Conservation (phyloP, 257 asterid genomes). For the Scutellaria baicalensis region DNA sequence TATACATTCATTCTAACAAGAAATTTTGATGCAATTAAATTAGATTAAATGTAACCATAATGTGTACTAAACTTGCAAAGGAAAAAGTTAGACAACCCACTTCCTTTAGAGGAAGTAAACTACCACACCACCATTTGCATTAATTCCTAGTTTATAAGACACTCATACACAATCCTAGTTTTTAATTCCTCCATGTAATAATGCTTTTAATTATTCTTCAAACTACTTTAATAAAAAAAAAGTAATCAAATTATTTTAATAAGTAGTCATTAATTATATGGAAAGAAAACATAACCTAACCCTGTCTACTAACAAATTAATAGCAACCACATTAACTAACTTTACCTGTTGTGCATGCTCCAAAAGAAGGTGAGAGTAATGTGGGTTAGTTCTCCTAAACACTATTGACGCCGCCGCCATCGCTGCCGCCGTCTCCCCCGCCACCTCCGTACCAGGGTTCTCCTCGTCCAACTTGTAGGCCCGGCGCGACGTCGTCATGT, state of each 20-base stretch:
- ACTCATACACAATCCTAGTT: constrained; percentile 1
- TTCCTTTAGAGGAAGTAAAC: not conserved
- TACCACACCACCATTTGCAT: not conserved
- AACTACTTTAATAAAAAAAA: not conserved
- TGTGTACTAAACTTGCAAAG: not conserved
- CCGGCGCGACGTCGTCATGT: constrained; percentile 65
- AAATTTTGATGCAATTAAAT: not conserved
- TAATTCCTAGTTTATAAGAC: not conserved
- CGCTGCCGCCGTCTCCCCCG: constrained; percentile 67
- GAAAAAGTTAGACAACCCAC: constrained; percentile 7
- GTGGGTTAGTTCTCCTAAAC: constrained; percentile 60
- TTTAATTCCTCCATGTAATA: not conserved
- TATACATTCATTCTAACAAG: too few relatives aligned
- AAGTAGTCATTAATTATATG: not conserved
- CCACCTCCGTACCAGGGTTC: constrained; percentile 63
- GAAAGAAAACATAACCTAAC: not conserved
- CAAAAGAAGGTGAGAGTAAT: constrained; percentile 56
- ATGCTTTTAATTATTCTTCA: not conserved
- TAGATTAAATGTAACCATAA: not conserved
- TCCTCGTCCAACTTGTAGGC: constrained; percentile 55
- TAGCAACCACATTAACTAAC: constrained; percentile 39
- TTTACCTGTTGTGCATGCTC: constrained; percentile 59
- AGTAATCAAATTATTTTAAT: constrained; percentile 8
- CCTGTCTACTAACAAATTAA: not conserved
- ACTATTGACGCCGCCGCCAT: constrained; percentile 63